Conservation (phyloP, 1,284 basidiomycete species). For the Termitomyces sp. region DNA sequence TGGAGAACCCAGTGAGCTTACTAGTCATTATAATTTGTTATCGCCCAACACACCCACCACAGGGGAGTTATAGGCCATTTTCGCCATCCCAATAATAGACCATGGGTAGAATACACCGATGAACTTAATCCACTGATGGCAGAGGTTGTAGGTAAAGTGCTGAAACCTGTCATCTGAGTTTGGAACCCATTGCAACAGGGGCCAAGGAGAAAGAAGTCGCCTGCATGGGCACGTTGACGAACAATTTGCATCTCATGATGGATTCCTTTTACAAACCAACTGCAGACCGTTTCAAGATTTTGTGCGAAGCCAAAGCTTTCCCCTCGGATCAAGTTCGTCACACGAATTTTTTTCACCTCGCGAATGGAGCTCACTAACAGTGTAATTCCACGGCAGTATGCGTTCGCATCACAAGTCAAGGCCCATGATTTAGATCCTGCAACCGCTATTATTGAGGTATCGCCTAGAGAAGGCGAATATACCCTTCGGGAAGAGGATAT, state of each 20-base stretch:
- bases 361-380: slow-evolving; percentile 9
- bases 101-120: slow-evolving; percentile 83
- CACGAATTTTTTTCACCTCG: slow-evolving; percentile 13
- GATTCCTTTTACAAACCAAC: slow-evolving; percentile 92
- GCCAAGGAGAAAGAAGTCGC: slow-evolving; percentile 87
- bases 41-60: slow-evolving; percentile 9
- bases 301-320: slow-evolving; percentile 93
- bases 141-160: slow-evolving; percentile 69
- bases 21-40: slow-evolving; percentile 7
- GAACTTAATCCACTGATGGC: slow-evolving; percentile 74
- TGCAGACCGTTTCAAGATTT: slow-evolving; percentile 81
- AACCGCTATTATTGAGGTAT: slow-evolving; percentile 74
- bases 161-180: slow-evolving; percentile 14
- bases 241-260: slow-evolving; percentile 94
- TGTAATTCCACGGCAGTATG: slow-evolving; percentile 60
- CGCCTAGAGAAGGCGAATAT: slow-evolving; percentile 80
- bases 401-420: slow-evolving; percentile 83
- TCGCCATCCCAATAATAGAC: slow-evolving; percentile 75
- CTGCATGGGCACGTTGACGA: slow-evolving; percentile 91
- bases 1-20: slow-evolving; percentile 74
- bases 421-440: slow-evolving; percentile 78
- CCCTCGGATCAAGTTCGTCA: slow-evolving; percentile 85
- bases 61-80: slow-evolving; percentile 94
- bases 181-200: slow-evolving; percentile 43
- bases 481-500: slow-evolving; percentile 91